Conservation (phyloP, 2,329 filamentous ascomycete genomes). For the Dothistroma pini region DNA sequence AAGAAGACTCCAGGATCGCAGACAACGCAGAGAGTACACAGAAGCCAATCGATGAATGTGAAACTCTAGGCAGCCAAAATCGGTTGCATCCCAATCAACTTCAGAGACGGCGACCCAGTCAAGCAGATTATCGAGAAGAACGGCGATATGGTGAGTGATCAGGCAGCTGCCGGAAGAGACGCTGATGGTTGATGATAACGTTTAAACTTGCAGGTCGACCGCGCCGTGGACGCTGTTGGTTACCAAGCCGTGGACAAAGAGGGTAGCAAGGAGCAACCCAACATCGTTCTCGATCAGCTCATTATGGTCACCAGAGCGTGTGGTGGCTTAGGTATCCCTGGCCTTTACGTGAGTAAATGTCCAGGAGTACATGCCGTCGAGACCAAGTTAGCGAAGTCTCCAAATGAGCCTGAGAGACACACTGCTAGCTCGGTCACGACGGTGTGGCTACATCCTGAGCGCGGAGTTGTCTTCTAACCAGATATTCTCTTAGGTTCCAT, state of each 20-base stretch:
- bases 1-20: constrained; percentile 25
- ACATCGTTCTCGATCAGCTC: constrained; percentile 61
- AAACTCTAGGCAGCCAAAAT: constrained; percentile 45
- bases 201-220: constrained; percentile 42
- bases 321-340: constrained; percentile 58
- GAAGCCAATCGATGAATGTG: too few relatives aligned
- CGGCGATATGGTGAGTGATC: constrained; percentile 48
- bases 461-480: neutral
- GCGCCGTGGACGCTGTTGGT: constrained; percentile 63
- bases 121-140: constrained; percentile 59
- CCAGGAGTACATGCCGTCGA: too few relatives aligned
- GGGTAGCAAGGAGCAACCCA: constrained; percentile 58
- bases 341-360: neutral
- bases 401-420: too few relatives aligned
- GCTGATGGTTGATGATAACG: neutral
- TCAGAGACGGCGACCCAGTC: constrained; percentile 57
- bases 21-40: too few relatives aligned
- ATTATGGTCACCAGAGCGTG: constrained; percentile 60
- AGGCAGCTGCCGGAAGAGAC: neutral
- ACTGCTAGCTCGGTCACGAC: too few relatives aligned
- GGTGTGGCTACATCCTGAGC: too few relatives aligned
- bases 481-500: constrained; percentile 41
- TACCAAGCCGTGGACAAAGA: constrained; percentile 59
- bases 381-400: too few relatives aligned
- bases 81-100: constrained; percentile 59